Evolutionary conservation across 2,329 filamentous ascomycete species (phyloP).

Genomic region (Albophoma yamanashiensis): DNA sequence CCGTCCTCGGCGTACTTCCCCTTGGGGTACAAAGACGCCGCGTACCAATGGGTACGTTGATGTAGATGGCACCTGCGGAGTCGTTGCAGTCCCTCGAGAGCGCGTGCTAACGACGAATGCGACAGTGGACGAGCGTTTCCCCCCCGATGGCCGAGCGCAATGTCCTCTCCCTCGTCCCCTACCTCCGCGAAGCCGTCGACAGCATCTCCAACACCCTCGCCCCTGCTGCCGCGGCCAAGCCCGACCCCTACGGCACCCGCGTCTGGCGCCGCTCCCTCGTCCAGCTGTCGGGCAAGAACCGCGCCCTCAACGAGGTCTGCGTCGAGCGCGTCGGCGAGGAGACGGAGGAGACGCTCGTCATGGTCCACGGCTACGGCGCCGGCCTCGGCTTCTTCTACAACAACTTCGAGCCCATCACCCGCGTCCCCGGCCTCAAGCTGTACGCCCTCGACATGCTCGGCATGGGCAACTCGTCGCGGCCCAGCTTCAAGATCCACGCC

Average conservation of each 20-base stretch:
- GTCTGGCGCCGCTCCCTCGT: constrained; percentile 83
- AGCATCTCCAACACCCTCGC: constrained; percentile 36
- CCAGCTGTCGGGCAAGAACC: constrained; percentile 70
- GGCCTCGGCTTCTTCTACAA: constrained; percentile 97
- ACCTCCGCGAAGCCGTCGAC: constrained; percentile 66
- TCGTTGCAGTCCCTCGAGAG: neutral
- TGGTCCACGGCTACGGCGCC: constrained; percentile 94
- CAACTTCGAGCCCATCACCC: constrained; percentile 83
- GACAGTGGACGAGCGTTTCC: constrained; percentile 74
- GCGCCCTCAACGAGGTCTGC: constrained; percentile 85
- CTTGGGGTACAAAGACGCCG: constrained; percentile 82
- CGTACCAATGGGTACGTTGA: constrained; percentile 72
- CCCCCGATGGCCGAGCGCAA: constrained; percentile 77
- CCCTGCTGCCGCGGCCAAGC: constrained; percentile 30
- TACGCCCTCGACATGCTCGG: constrained; percentile 93
- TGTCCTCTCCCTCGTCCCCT: constrained; percentile 77
- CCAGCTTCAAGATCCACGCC: constrained; percentile 72
- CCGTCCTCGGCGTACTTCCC: constrained; percentile 53
- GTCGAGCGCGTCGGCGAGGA: constrained; percentile 74
- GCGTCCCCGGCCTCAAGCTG: constrained; percentile 71
- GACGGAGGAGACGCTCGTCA: constrained; percentile 78
- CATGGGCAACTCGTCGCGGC: constrained; percentile 82
- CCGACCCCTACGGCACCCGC: constrained; percentile 75
- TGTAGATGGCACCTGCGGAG: too few relatives aligned
- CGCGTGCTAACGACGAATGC: neutral